phyloP scores from a whole-genome alignment of 2,329 filamentous ascomycete genomes.

The Fusarium albosuccineum region DNA sequence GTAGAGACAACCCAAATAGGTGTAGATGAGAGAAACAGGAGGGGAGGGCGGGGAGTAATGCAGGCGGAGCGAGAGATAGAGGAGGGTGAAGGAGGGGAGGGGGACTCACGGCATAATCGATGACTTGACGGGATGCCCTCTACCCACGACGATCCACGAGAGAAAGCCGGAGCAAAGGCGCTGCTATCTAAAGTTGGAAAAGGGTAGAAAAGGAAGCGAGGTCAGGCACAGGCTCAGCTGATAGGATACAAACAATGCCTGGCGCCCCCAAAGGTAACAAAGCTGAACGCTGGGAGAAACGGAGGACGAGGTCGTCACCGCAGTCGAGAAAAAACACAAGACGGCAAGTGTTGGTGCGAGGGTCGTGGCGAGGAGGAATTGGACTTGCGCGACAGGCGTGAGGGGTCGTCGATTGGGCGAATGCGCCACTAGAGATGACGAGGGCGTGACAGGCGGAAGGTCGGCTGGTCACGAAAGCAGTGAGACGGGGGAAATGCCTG shows the following conservation, averaged over 20 bases:
- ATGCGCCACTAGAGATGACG: conserved; percentile 44
- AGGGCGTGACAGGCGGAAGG: conserved; percentile 43
- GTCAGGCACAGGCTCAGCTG: conserved; percentile 32
- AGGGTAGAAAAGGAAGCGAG: conserved; percentile 22
- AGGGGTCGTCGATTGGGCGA: conserved; percentile 43
- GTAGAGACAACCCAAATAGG: too few relatives aligned
- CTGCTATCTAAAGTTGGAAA: conserved; percentile 37
- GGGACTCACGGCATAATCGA: conserved; percentile 61
- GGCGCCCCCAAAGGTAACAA: conserved; percentile 38
- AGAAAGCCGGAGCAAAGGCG: conserved; percentile 62
- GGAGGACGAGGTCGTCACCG: conserved; percentile 39
- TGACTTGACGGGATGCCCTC: conserved; percentile 54
- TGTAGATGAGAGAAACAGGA: conserved; percentile 31
- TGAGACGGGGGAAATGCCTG: conserved; percentile 47
- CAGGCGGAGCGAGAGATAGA: conserved; percentile 28
- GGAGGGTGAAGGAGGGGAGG: conserved; percentile 35
- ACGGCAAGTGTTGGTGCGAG: conserved; percentile 41
- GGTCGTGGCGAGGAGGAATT: conserved; percentile 47
- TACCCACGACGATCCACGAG: conserved; percentile 61
- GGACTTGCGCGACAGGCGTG: conserved; percentile 44
- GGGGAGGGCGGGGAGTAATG: conserved; percentile 30
- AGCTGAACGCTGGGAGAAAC: conserved; percentile 35
- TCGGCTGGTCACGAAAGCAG: conserved; percentile 45
- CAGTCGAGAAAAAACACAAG: conserved; percentile 36
- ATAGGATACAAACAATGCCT: conserved; percentile 39